phyloP scores from a whole-genome alignment of 176 grass and related monocot species.

The Musa acuminata region DNA sequence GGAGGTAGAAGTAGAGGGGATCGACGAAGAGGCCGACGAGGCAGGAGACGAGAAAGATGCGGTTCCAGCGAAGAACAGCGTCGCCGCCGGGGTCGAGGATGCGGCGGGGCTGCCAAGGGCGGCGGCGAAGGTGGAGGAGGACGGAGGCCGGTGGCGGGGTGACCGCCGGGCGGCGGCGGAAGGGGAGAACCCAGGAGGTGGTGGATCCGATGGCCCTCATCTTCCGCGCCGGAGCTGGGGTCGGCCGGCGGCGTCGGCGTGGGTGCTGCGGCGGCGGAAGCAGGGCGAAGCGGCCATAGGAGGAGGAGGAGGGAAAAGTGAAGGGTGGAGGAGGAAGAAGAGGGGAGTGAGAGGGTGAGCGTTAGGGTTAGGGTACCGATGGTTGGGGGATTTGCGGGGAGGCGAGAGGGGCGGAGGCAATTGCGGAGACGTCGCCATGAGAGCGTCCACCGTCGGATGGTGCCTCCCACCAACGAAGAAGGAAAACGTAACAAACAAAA shows the following conservation, averaged over 20 bases:
- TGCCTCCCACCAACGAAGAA: too few species aligned
- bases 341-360: not conserved
- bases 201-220: not conserved
- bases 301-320: not conserved
- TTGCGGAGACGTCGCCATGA: not conserved
- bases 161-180: not conserved
- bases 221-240: not conserved
- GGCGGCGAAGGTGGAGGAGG: slow-evolving; percentile 10
- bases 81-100: slow-evolving; percentile 88
- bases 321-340: not conserved
- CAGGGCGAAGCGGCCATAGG: not conserved
- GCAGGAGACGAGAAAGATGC: slow-evolving; percentile 74
- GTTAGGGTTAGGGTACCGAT: not conserved
- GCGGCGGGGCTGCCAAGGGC: slow-evolving; percentile 51
- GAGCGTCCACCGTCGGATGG: too few species aligned
- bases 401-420: not conserved
- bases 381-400: not conserved
- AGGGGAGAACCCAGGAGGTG: not conserved
- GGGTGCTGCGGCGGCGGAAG: not conserved
- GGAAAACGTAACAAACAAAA: too few species aligned
- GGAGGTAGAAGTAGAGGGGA: slow-evolving; percentile 88
- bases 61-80: slow-evolving; percentile 64
- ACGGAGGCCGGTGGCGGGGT: not conserved
- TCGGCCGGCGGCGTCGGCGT: not conserved
- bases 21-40: slow-evolving; percentile 73